These are phyloP conservation scores for Helichrysum umbraculigerum DNA, from an alignment of 129 eudicot species.

Conservation along the genomic window DNA sequence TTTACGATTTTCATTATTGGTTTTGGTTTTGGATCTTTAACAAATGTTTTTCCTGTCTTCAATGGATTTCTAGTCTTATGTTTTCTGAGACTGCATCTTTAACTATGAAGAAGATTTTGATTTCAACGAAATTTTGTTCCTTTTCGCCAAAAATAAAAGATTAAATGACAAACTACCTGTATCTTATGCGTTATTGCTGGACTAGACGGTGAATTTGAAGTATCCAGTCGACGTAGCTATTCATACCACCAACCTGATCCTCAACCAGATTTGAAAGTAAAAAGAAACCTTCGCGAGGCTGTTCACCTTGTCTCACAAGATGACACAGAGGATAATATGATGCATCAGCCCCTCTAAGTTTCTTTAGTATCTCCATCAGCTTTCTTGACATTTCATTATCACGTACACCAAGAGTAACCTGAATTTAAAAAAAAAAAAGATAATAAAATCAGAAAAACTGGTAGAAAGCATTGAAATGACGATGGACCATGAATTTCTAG, in stretches of 20 bases:
- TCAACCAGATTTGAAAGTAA: constrained; percentile 72
- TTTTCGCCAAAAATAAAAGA: not conserved
- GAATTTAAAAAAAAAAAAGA: constrained; percentile 1
- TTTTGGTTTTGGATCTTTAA: not conserved
- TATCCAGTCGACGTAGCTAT: constrained; percentile 79
- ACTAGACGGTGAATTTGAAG: constrained; percentile 67
- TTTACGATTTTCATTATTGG: not conserved
- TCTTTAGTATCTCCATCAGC: constrained; percentile 55
- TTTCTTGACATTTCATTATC: constrained; percentile 78
- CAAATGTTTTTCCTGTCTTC: too few species aligned
- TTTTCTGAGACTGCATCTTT: not conserved
- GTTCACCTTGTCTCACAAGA: constrained; percentile 92
- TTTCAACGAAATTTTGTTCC: not conserved
- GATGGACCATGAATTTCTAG: not conserved
- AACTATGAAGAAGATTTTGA: not conserved
- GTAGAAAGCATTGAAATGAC: not conserved
- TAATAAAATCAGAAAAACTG: not conserved
- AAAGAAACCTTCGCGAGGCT: constrained; percentile 85
- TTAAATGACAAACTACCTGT: constrained; percentile 34
- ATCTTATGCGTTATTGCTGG: constrained; percentile 58
- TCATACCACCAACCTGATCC: constrained; percentile 68
- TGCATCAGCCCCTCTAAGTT: constrained; percentile 53
- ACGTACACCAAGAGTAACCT: constrained; percentile 55
- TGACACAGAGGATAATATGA: constrained; percentile 75
- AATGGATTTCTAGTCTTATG: not conserved